These are phyloP conservation scores for Nannochloropsis oceanica DNA, from an alignment of 108 stramenopile species.

Conservation along the genomic window DNA sequence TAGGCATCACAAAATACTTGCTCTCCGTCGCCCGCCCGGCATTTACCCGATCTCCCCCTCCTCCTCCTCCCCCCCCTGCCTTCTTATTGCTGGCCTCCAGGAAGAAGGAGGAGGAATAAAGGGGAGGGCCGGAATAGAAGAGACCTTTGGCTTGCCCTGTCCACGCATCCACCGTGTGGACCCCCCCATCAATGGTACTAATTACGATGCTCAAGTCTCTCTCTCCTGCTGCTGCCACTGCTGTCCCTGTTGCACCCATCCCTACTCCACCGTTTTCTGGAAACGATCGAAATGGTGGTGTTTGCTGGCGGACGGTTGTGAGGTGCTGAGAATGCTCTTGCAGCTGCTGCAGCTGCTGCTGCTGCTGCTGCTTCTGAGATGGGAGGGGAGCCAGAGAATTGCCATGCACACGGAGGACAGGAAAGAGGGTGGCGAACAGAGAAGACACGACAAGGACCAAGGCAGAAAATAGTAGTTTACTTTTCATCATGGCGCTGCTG, in stretches of 20 bases:
- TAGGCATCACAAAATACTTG: neutral
- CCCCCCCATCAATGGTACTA: conserved; percentile 19
- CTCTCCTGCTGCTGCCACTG: neutral
- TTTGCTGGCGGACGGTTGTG: neutral
- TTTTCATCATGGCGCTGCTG: neutral
- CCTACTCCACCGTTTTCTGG: too few species aligned
- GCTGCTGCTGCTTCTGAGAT: neutral
- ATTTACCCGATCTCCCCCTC: neutral
- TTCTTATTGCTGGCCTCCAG: neutral
- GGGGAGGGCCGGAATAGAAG: conserved; percentile 13
- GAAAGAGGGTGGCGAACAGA: neutral
- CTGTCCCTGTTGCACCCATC: neutral
- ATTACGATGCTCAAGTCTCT: neutral
- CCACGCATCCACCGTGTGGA: conserved; percentile 29
- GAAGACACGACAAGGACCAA: neutral
- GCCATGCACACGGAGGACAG: neutral
- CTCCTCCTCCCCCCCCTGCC: neutral
- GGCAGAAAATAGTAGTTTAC: neutral
- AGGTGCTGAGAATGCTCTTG: neutral
- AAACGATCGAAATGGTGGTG: neutral
- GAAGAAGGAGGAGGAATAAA: conserved; percentile 14
- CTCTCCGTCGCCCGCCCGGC: neutral
- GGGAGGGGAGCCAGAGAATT: neutral
- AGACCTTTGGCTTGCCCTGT: conserved; percentile 7
- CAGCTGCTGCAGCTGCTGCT: too few species aligned